phyloP scores from a whole-genome alignment of 2,329 filamentous ascomycete genomes.

The Knufia fluminis region DNA sequence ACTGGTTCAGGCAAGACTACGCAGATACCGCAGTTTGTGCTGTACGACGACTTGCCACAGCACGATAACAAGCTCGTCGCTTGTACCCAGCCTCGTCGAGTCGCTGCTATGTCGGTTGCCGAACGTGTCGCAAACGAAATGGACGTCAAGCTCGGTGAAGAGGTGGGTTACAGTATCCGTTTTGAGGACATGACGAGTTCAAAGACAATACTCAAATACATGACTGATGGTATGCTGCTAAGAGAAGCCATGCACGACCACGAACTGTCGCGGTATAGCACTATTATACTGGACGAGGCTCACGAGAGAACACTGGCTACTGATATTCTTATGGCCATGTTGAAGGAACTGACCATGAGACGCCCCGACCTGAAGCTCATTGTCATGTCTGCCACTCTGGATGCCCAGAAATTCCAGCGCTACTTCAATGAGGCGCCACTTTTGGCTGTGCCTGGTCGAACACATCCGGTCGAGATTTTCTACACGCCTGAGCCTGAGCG shows the following conservation, averaged over 20 bases:
- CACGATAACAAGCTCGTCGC: conserved; percentile 79
- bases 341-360: conserved; percentile 79
- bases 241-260: conserved; percentile 95
- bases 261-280: conserved; percentile 83
- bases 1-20: conserved; percentile 99
- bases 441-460: conserved; percentile 87
- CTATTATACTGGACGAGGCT: conserved; percentile 96
- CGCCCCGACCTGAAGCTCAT: conserved; percentile 92
- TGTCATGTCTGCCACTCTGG: conserved; percentile 96
- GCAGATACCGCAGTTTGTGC: conserved; percentile 95
- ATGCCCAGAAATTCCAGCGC: conserved; percentile 94
- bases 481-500: conserved; percentile 94
- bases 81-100: conserved; percentile 94
- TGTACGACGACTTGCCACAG: conserved; percentile 92
- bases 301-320: conserved; percentile 96
- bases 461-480: conserved; percentile 94
- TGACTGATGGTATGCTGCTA: conserved; percentile 98
- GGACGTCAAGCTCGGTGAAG: conserved; percentile 83
- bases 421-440: conserved; percentile 95
- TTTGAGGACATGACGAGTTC: conserved; percentile 90
- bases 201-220: conserved; percentile 94
- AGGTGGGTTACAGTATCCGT: conserved; percentile 97
- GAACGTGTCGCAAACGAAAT: conserved; percentile 96
- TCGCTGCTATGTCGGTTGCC: conserved; percentile 96
- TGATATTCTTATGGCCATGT: conserved; percentile 90